Evolutionary conservation across 495 filamentous ascomycete species (phyloP).

Genomic region (Penicillium mononematosum): DNA sequence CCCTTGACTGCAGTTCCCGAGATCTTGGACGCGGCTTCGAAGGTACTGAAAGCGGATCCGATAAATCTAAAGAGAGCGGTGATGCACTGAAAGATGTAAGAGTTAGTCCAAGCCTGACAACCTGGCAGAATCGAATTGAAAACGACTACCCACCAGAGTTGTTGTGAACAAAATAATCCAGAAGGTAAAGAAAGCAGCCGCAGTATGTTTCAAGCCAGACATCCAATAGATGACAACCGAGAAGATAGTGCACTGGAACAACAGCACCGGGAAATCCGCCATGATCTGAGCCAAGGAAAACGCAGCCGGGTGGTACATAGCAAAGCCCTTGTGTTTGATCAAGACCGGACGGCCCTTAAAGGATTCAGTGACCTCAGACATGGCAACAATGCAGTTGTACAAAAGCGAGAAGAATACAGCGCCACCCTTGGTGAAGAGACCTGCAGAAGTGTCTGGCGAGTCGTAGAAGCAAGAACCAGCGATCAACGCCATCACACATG

Average conservation of each 20-base stretch:
- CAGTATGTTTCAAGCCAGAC: conserved; percentile 47
- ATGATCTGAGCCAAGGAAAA: conserved; percentile 67
- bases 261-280: conserved; percentile 63
- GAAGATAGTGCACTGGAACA: conserved; percentile 63
- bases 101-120: conserved; percentile 7
- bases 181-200: conserved; percentile 53
- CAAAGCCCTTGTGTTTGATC: conserved; percentile 71
- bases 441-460: conserved; percentile 33
- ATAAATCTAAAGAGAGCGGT: conserved; percentile 51
- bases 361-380: conserved; percentile 68
- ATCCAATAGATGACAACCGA: conserved; percentile 73
- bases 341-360: conserved; percentile 68
- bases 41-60: conserved; percentile 47
- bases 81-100: conserved; percentile 26
- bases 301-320: conserved; percentile 70
- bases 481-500: conserved; percentile 37
- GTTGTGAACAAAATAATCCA: conserved; percentile 44
- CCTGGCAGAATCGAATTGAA: neutral
- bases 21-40: conserved; percentile 53
- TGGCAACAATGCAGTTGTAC: conserved; percentile 68
- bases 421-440: conserved; percentile 52
- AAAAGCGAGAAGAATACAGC: conserved; percentile 67
- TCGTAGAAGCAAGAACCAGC: conserved; percentile 43
- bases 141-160: conserved; percentile 23
- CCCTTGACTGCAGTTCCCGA: conserved; percentile 41